These are phyloP conservation scores for Carallia brachiata DNA, from an alignment of 345 rosid species.

Conservation along the genomic window DNA sequence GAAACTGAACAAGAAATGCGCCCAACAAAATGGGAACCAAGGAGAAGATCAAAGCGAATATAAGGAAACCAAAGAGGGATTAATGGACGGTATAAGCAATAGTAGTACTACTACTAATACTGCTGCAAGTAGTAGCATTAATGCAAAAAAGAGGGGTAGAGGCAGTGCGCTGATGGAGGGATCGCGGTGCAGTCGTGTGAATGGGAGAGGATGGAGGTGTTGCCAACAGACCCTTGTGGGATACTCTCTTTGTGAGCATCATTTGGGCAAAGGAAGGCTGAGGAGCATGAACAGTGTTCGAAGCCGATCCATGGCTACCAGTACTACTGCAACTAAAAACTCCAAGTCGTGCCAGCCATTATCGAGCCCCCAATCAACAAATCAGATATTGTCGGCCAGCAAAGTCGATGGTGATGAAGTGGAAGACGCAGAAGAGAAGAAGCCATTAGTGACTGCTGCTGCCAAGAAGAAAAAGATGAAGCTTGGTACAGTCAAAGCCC, in stretches of 20 bases:
- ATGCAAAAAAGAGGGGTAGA: slow-evolving; percentile 48
- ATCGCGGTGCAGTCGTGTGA: slow-evolving; percentile 91
- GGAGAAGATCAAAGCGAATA: not conserved
- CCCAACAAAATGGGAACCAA: slow-evolving; percentile 4
- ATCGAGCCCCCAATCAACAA: slow-evolving; percentile 7
- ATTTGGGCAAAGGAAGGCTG: slow-evolving; percentile 90
- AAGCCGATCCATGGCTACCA: slow-evolving; percentile 24
- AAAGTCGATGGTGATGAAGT: not conserved
- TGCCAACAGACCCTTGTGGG: slow-evolving; percentile 92
- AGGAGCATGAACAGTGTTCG: slow-evolving; percentile 61
- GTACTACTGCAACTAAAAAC: slow-evolving; percentile 3
- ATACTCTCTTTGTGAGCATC: slow-evolving; percentile 95
- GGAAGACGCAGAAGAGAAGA: slow-evolving; percentile 22
- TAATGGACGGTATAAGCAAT: not conserved
- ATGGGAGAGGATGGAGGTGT: slow-evolving; percentile 98
- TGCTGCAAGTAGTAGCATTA: not conserved
- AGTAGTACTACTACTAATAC: not conserved
- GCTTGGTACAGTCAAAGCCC: slow-evolving; percentile 90
- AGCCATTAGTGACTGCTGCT: slow-evolving; percentile 15
- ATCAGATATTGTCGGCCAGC: not conserved
- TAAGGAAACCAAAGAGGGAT: slow-evolving; percentile 4
- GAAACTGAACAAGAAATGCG: slow-evolving; percentile 41
- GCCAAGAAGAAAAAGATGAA: slow-evolving; percentile 54
- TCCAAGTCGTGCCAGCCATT: slow-evolving; percentile 1
- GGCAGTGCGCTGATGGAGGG: slow-evolving; percentile 70